A percentile compares a stretch with the other conserved stretches of the same genome.
phyloP scores from a whole-genome alignment of 163 green algal species.

The Chlorella variabilis region DNA sequence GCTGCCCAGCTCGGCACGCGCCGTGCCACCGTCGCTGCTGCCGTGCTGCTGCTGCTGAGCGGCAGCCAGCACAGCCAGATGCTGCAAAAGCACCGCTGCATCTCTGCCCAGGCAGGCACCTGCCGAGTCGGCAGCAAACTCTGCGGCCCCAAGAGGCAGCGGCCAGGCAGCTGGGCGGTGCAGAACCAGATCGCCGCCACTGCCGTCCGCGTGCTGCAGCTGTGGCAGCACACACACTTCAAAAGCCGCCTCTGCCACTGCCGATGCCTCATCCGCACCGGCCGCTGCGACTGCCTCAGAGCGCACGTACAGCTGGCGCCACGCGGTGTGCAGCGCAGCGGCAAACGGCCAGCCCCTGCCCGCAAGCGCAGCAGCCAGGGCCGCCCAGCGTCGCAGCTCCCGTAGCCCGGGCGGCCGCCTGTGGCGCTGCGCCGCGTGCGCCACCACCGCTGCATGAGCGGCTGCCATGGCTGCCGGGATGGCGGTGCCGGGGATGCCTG shows the following conservation, averaged over 20 bases:
- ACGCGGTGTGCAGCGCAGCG: conserved; percentile 15
- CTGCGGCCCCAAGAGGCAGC: not conserved
- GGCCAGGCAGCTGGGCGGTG: conserved; percentile 52
- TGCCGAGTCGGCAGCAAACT: conserved; percentile 22
- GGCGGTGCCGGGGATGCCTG: conserved; percentile 53
- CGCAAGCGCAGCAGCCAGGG: conserved; percentile 63
- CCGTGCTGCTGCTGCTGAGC: conserved; percentile 6
- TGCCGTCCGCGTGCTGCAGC: not conserved
- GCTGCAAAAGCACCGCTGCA: conserved; percentile 36
- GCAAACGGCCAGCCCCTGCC: conserved; percentile 58
- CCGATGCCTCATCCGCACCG: not conserved
- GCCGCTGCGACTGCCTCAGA: not conserved
- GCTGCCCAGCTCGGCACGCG: not conserved
- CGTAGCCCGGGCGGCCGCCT: conserved; percentile 54
- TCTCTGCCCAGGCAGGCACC: conserved; percentile 16
- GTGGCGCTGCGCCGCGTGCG: conserved; percentile 27
- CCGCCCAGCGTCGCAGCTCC: conserved; percentile 69
- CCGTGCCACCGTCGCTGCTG: too few relatives aligned
- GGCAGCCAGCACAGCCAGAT: conserved; percentile 4
- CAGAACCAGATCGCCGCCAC: conserved; percentile 17
- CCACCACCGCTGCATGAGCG: conserved; percentile 47
- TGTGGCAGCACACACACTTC: not conserved
- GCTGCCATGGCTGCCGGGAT: conserved; percentile 54
- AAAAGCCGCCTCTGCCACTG: conserved; percentile 30
- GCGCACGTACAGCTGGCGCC: conserved; percentile 27